Evolutionary conservation across 2,329 filamentous ascomycete species (phyloP), one percentile per base, ranked within the genome.

Genomic region (Septoria linicola): DNA sequence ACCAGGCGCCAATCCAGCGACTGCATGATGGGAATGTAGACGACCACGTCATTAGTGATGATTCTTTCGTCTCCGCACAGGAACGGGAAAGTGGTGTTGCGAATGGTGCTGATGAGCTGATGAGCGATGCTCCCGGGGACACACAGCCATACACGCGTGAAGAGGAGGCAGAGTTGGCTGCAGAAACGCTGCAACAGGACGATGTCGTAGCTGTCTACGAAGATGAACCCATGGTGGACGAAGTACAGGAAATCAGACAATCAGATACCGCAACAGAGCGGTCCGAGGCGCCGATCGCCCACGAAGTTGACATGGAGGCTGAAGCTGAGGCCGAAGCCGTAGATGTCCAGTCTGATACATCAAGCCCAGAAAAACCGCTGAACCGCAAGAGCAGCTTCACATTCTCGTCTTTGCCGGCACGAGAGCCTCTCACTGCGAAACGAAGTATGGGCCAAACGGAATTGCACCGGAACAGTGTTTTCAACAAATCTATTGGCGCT

Each of bases 381-480:
- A 80, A 95, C 59, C 85, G 92, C 54, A 97, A 97, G 76, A 96
- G 91, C 71, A 97, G 92, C 68, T 79, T 99, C 54, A 95, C 88
- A 53, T 97, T 99, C 72, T 89, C 93, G 31, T 89, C 93, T 14
- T 77, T 99, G 10, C 93, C 93, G 23, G 91, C 92, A 2, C 82
- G 93, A 55, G 92, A 97, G 65, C 92, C 92, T 30, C 76, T 97
- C 45, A 83, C 84, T 25, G 82, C 81, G 13, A 95, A 95, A 68
- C 92, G 91, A 72, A 95, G 87, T 67, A 82, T 90, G 64, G 90
- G 79, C 63, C 86, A 96, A 59, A 68, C 91, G 30, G 88, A 95
- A 45, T 63, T 61, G 20, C 56, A 59, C 23, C 80, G 86, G 52
- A 82, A 80, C 40, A 92, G 88, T 70, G 85, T 89, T 60, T 84